A percentile compares a stretch with the other conserved stretches of the same genome.
Conservation (phyloP, 768 basidiomycete genomes). For the Neoboletus brunneissimus region DNA sequence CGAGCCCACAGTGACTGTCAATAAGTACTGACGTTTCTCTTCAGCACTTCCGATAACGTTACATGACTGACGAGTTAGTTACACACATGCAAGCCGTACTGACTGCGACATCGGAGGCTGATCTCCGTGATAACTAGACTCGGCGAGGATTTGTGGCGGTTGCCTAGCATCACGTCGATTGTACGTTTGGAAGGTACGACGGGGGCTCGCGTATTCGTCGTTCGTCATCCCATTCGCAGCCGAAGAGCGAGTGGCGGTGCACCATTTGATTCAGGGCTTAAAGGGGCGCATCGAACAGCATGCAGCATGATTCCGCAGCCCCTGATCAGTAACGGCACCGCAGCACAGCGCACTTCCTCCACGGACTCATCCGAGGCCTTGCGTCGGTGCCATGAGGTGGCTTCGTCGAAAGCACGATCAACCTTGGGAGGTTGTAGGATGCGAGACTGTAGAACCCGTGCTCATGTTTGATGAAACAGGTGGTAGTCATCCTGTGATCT, state of each 20-base stretch:
- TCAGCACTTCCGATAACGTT: constrained; percentile 2
- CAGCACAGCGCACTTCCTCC: constrained; percentile 10
- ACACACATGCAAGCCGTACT: not conserved
- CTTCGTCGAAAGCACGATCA: constrained; percentile 53
- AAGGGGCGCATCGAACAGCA: constrained; percentile 15
- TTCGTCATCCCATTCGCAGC: not conserved
- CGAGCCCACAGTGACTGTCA: not conserved
- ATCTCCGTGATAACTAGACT: not conserved
- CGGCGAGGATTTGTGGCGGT: not conserved
- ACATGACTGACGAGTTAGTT: not conserved
- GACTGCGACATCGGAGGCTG: not conserved
- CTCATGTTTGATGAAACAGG: constrained; percentile 59
- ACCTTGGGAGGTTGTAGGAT: constrained; percentile 79
- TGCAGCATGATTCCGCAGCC: constrained; percentile 2
- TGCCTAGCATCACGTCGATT: constrained; percentile 10
- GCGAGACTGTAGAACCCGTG: constrained; percentile 60
- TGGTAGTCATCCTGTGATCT: constrained; percentile 35
- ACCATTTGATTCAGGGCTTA: constrained; percentile 5
- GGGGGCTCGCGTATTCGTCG: not conserved
- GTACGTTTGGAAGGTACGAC: not conserved
- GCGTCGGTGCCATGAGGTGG: constrained; percentile 29
- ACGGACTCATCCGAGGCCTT: constrained; percentile 18
- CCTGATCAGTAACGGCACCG: constrained; percentile 19
- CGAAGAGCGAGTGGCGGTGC: constrained; percentile 24
- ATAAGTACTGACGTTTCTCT: not conserved